phyloP scores from a whole-genome alignment of 345 rosid genomes.

The Boechera divaricarpa region DNA sequence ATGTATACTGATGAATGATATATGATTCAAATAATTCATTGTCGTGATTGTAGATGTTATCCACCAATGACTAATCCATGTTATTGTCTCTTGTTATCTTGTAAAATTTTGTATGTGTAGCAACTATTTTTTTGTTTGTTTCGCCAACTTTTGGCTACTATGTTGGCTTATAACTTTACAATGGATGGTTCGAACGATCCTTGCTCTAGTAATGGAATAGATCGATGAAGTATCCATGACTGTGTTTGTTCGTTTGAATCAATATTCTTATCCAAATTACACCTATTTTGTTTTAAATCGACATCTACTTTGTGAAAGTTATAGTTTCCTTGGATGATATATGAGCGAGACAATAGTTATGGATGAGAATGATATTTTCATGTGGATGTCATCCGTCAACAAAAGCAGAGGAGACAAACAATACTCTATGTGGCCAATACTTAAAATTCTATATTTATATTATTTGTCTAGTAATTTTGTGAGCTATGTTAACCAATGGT shows the following conservation, averaged over 20 bases:
- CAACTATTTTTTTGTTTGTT: not conserved
- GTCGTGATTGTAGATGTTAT: not conserved
- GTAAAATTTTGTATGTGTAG: not conserved
- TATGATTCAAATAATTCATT: not conserved
- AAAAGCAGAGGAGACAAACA: slow-evolving; percentile 41
- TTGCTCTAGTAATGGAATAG: slow-evolving; percentile 26
- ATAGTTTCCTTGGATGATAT: slow-evolving; percentile 47
- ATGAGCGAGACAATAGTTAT: slow-evolving; percentile 43
- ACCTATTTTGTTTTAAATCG: slow-evolving; percentile 5
- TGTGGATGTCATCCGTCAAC: slow-evolving; percentile 49
- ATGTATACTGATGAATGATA: not conserved
- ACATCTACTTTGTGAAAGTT: slow-evolving; percentile 36
- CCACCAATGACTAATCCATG: not conserved
- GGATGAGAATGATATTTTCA: slow-evolving; percentile 49
- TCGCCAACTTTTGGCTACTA: not conserved
- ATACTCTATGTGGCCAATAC: slow-evolving; percentile 44
- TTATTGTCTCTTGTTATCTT: slow-evolving; percentile 8
- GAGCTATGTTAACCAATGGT: slow-evolving; percentile 31
- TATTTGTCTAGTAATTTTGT: slow-evolving; percentile 33
- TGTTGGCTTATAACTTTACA: slow-evolving; percentile 32
- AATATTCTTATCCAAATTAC: slow-evolving; percentile 38
- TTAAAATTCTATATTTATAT: slow-evolving; percentile 29
- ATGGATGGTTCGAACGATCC: slow-evolving; percentile 6
- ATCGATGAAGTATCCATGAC: slow-evolving; percentile 31
- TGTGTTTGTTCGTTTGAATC: slow-evolving; percentile 41